A percentile compares a stretch with the other conserved stretches of the same genome.
Conservation (phyloP, 768 basidiomycete genomes). For the Imleria badia region DNA sequence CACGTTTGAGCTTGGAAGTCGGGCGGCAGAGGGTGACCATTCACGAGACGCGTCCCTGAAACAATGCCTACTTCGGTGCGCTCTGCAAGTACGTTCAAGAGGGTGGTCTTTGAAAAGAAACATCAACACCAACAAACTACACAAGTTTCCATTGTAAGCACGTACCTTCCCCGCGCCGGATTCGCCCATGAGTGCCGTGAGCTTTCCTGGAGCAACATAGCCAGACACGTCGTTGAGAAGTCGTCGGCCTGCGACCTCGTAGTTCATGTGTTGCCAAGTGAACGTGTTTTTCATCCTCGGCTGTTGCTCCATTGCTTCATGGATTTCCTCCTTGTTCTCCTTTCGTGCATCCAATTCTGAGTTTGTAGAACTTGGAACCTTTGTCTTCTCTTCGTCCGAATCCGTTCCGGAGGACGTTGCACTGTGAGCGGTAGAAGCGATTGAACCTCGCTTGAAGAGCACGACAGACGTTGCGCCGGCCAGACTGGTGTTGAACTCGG, state of each 20-base stretch:
- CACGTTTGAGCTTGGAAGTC: constrained; percentile 60
- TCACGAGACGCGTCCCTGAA: constrained; percentile 43
- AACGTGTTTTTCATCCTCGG: constrained; percentile 55
- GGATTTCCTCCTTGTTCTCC: constrained; percentile 19
- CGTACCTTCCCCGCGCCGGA: constrained; percentile 48
- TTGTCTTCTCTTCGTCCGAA: constrained; percentile 32
- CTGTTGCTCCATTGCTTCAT: constrained; percentile 37
- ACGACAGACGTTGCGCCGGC: constrained; percentile 43
- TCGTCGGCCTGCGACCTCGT: constrained; percentile 57
- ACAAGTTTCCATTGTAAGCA: neutral
- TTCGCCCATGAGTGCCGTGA: constrained; percentile 78
- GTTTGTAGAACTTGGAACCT: constrained; percentile 2
- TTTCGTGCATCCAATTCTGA: constrained; percentile 4
- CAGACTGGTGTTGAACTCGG: constrained; percentile 48
- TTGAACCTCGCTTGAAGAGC: constrained; percentile 65
- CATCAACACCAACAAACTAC: neutral
- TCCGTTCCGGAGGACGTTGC: constrained; percentile 11
- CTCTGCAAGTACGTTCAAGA: constrained; percentile 47
- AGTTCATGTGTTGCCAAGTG: constrained; percentile 75
- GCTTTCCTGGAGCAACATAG: constrained; percentile 75
- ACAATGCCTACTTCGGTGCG: constrained; percentile 39
- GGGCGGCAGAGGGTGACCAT: constrained; percentile 42
- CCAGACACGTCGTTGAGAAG: constrained; percentile 76
- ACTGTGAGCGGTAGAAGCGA: constrained; percentile 9
- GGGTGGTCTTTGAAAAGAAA: constrained; percentile 40